Evolutionary conservation across 2,329 filamentous ascomycete genomes (phyloP).

Genomic region (Podosphaera fusca): DNA sequence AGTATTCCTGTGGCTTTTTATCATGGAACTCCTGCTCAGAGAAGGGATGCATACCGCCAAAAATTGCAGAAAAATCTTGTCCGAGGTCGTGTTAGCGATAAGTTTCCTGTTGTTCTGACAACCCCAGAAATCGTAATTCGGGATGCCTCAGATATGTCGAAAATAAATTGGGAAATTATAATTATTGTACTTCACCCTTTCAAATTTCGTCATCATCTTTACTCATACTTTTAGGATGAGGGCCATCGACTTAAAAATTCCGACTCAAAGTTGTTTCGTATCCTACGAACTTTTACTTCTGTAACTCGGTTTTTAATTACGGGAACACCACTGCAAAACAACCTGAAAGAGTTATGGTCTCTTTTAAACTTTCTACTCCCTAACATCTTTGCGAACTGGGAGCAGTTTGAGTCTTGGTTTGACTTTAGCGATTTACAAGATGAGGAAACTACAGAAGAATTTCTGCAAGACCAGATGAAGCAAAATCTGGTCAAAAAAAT

Average conservation of each 20-base stretch:
- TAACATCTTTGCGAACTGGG: slow-evolving; percentile 77
- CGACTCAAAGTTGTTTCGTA: slow-evolving; percentile 74
- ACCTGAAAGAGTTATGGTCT: slow-evolving; percentile 85
- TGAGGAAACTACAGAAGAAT: slow-evolving; percentile 52
- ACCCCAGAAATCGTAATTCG: slow-evolving; percentile 92
- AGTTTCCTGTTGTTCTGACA: slow-evolving; percentile 82
- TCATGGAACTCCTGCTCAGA: slow-evolving; percentile 59
- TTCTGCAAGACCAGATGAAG: slow-evolving; percentile 57
- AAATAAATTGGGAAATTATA: slow-evolving; percentile 90
- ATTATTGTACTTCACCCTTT: slow-evolving; percentile 43
- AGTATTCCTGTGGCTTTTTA: slow-evolving; percentile 75
- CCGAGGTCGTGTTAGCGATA: slow-evolving; percentile 29
- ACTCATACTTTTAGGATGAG: slow-evolving; percentile 39
- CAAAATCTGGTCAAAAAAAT: slow-evolving; percentile 67
- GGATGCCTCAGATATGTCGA: slow-evolving; percentile 58
- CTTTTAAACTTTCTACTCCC: slow-evolving; percentile 82
- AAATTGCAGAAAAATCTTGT: slow-evolving; percentile 47
- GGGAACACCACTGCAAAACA: slow-evolving; percentile 87
- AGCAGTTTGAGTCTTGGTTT: slow-evolving; percentile 89
- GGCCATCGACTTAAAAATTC: slow-evolving; percentile 95
- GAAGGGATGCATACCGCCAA: slow-evolving; percentile 53
- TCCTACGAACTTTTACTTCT: slow-evolving; percentile 70
- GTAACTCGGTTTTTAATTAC: slow-evolving; percentile 83
- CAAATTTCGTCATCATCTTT: neutral
- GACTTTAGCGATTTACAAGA: slow-evolving; percentile 86